Conservation (phyloP, 2,329 filamentous ascomycete genomes). For the Zasmidium angulare region DNA sequence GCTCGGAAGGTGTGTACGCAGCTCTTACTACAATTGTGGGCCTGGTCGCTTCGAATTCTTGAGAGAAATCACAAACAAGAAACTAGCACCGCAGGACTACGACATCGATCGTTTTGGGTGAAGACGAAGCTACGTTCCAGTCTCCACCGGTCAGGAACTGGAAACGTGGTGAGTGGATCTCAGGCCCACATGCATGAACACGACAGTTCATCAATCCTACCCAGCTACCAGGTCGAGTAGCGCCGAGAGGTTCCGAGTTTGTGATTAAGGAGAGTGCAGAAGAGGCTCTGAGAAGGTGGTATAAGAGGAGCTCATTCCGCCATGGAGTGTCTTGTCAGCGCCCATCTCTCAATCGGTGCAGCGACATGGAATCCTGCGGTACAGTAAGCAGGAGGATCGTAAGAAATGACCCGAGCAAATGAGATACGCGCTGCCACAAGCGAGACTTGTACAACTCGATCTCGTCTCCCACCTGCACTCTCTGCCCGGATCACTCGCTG, state of each 20-base stretch:
- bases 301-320: too few species aligned
- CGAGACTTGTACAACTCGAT: not conserved
- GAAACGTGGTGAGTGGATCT: constrained; percentile 7
- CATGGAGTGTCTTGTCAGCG: too few species aligned
- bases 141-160: not conserved
- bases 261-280: not conserved
- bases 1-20: too few species aligned
- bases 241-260: not conserved
- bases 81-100: too few species aligned
- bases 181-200: constrained; percentile 7
- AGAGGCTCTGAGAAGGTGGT: too few species aligned
- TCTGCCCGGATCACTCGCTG: not conserved
- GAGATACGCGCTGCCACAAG: not conserved
- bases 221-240: not conserved
- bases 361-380: not conserved
- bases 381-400: not conserved
- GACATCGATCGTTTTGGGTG: not conserved
- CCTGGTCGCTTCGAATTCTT: not conserved
- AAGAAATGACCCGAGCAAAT: not conserved
- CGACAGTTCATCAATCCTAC: constrained; percentile 4
- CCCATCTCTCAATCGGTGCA: not conserved
- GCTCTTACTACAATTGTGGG: too few species aligned
- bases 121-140: not conserved
- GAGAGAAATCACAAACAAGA: too few species aligned
- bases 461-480: not conserved